Evolutionary conservation across 208 protist genomes (phyloP), one percentile per base, ranked within the genome.

Genomic region (Trypanosoma theileri): DNA sequence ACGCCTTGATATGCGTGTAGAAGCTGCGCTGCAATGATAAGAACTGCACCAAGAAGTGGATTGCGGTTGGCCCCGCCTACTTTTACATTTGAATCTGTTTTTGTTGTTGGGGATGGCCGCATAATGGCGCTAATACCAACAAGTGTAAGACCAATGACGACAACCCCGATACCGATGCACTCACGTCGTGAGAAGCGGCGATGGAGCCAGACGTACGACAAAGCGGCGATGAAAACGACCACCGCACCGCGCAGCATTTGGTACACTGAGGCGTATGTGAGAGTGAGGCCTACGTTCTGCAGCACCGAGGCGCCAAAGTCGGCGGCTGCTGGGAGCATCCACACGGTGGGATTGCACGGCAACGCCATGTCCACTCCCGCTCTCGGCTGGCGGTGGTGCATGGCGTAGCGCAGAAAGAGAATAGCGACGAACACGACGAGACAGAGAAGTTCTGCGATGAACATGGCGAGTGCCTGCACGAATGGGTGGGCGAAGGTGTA

Each of bases 201-300:
- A 17, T 79, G 71, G 9, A 97, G 75, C 73, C 93, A 96, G 14
- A 96, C 73, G 63, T 92, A 73, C 1, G 88, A 92, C 14, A 98
- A 66, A 26, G 95, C 40, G 24, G 80, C 86, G 13, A 89, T 84
- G 70, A 97, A 98, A 52, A 97, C 71, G 19, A 98, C 79, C 40
- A 93, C 89, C 17, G 91, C 77, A 7, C 94, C 96, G 64, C 95
- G 82, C 57, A 98, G 77, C 90, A 98, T 97, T 77, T 98, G 90
- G 60, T 93, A 96, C 9, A 96, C 81, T n/a, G 86, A 96, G 11
- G 89, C 91, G 66, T 86, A 77, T 17, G 96, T 97, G 21, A 93
- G 84, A 22, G 82, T 82, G 55, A 98, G 80, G 52, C 89, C 92
- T 14, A 97, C 71, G 67, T 88, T 94, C 68, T 96, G 92, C n/a